These are phyloP conservation scores for Ganoderma sp. DNA, from an alignment of 1,284 basidiomycete genomes.

Conservation along the genomic window DNA sequence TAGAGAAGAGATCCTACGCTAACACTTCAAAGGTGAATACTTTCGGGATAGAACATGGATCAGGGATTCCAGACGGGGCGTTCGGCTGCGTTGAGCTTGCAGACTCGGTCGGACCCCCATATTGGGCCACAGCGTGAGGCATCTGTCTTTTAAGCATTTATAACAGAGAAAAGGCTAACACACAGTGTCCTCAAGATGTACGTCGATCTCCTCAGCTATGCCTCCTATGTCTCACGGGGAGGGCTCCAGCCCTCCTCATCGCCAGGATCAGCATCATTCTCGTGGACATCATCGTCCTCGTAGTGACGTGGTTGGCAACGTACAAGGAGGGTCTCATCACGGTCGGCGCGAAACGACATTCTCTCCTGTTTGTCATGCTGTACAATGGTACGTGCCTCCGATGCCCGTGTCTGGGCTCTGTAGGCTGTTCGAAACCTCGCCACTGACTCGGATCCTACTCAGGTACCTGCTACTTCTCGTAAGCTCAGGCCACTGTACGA, in stretches of 20 bases:
- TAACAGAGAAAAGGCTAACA: not conserved
- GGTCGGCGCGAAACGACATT: not conserved
- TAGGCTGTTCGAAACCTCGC: not conserved
- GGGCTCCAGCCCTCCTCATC: not conserved
- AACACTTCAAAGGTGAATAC: not conserved
- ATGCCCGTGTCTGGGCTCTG: not conserved
- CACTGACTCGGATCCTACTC: not conserved
- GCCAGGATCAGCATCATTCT: not conserved
- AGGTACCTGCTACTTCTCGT: conserved; percentile 2
- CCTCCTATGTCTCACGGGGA: not conserved
- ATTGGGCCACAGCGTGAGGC: not conserved
- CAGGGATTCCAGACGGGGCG: not conserved
- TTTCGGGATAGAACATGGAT: not conserved
- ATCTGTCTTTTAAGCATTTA: not conserved
- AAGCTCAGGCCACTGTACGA: not conserved
- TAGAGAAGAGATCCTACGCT: not conserved
- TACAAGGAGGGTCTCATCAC: not conserved
- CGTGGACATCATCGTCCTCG: not conserved
- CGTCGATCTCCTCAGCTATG: not conserved
- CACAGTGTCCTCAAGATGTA: not conserved
- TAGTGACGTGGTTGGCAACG: not conserved
- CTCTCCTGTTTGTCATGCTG: not conserved
- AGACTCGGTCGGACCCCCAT: not conserved
- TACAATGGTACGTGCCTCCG: not conserved
- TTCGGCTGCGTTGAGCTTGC: not conserved